Percentiles rank a stretch among this genome's conserved stretches.
Conservation (phyloP, 1,284 basidiomycete species). For the Cryptococcus maquisensis region DNA sequence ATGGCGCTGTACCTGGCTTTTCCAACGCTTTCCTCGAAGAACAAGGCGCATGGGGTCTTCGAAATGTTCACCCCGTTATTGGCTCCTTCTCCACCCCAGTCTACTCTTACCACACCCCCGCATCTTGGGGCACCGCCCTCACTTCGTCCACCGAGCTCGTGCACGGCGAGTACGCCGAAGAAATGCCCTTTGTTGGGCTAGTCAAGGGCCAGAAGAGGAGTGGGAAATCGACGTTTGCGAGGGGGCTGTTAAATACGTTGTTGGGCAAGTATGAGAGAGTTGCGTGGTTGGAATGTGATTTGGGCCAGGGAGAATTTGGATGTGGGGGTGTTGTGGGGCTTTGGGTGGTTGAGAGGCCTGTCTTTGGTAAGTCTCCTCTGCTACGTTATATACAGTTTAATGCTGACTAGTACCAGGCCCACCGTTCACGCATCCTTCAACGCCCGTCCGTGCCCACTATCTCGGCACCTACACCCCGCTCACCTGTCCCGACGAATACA, state of each 20-base stretch:
- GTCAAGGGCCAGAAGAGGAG: conserved; percentile 80
- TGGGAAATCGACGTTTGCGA: conserved; percentile 84
- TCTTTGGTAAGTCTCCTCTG: conserved; percentile 59
- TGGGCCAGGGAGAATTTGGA: conserved; percentile 92
- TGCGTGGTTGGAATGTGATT: conserved; percentile 85
- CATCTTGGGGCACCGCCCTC: conserved; percentile 60
- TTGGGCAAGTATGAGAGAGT: conserved; percentile 63
- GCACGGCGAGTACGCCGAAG: neutral
- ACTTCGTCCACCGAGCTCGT: conserved; percentile 3
- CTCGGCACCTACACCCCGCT: conserved; percentile 75
- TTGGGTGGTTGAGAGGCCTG: conserved; percentile 62
- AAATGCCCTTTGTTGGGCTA: conserved; percentile 50
- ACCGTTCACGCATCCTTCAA: conserved; percentile 71
- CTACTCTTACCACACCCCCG: conserved; percentile 53
- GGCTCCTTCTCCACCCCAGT: conserved; percentile 40
- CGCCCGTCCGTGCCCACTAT: conserved; percentile 74
- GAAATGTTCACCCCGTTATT: conserved; percentile 57
- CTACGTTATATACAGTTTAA: neutral
- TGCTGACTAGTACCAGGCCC: conserved; percentile 57
- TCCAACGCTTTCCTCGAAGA: conserved; percentile 43
- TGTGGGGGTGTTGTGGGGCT: conserved; percentile 80
- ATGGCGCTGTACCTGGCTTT: conserved; percentile 44
- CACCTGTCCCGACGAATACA: conserved; percentile 73
- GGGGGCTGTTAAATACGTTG: conserved; percentile 69
- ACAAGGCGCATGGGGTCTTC: conserved; percentile 50